A percentile compares a stretch with the other conserved stretches of the same genome.
Evolutionary conservation across 1,139 yeast species (phyloP).

Genomic region (Lodderomyces elongisporus): DNA sequence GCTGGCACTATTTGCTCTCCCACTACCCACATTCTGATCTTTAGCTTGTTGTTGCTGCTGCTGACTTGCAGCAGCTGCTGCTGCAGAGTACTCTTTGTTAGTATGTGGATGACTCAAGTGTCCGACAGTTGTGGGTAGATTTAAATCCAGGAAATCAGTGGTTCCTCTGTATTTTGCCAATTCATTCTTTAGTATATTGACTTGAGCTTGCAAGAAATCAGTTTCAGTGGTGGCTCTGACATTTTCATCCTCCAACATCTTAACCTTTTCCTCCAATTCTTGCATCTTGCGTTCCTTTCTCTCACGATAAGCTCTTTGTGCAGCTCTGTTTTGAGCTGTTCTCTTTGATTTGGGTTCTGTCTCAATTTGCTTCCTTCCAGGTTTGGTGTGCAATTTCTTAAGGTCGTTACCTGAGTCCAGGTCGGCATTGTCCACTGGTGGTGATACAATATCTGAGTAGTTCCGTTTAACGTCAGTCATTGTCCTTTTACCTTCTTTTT

Average conservation of each 20-base stretch:
- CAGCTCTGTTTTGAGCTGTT: constrained; percentile 96
- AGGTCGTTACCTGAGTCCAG: constrained; percentile 18
- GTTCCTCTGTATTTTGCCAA: constrained; percentile 58
- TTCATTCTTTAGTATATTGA: constrained; percentile 68
- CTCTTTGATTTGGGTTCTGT: constrained; percentile 81
- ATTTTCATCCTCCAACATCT: constrained; percentile 64
- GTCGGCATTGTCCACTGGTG: constrained; percentile 15
- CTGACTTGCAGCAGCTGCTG: constrained; percentile 6
- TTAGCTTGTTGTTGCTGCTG: neutral
- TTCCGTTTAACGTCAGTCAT: constrained; percentile 38
- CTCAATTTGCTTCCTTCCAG: constrained; percentile 67
- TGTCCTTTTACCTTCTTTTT: too few species aligned
- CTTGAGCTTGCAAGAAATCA: constrained; percentile 71
- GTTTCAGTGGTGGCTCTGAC: constrained; percentile 61
- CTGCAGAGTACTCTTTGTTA: constrained; percentile 5
- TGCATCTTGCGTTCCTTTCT: constrained; percentile 84
- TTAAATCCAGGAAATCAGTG: constrained; percentile 31
- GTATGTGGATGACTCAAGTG: constrained; percentile 24
- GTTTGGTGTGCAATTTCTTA: constrained; percentile 38
- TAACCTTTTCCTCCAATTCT: constrained; percentile 78
- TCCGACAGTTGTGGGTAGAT: constrained; percentile 32
- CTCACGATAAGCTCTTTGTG: constrained; percentile 94
- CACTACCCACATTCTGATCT: neutral
- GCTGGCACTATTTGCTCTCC: constrained; percentile 6
- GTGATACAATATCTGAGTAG: constrained; percentile 23